Percentiles rank a stretch among this genome's conserved stretches.
These are phyloP conservation scores for Acanthamoeba castellanii DNA, from an alignment of 208 protist species.

Conservation along the genomic window DNA sequence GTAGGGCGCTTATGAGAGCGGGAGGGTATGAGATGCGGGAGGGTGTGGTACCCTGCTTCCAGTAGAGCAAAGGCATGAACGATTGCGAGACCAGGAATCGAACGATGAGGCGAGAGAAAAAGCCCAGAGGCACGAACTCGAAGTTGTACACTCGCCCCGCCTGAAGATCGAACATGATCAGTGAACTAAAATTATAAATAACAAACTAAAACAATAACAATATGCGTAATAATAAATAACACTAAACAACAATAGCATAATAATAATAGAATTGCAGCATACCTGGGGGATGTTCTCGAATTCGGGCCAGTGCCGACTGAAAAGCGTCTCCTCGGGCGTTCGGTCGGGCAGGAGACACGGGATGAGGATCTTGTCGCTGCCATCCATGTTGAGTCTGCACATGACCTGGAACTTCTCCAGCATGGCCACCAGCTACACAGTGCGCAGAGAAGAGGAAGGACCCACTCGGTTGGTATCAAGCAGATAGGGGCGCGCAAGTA, in stretches of 20 bases:
- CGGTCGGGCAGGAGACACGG: conserved; percentile 68
- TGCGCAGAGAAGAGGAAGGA: neutral
- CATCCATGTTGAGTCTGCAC: conserved; percentile 7
- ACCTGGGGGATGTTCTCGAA: conserved; percentile 68
- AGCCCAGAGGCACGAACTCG: conserved; percentile 75
- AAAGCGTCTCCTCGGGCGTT: neutral
- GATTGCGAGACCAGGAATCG: conserved; percentile 34
- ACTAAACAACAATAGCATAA: neutral
- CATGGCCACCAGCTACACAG: conserved; percentile 45
- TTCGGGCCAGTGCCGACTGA: conserved; percentile 42
- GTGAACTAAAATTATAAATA: neutral
- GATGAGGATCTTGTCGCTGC: conserved; percentile 27
- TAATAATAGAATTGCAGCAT: neutral
- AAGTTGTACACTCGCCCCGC: conserved; percentile 71
- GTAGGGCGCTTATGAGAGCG: neutral
- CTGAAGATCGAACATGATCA: neutral
- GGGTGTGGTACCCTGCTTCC: conserved; percentile 49
- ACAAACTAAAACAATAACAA: neutral
- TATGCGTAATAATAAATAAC: neutral
- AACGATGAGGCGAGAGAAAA: conserved; percentile 65
- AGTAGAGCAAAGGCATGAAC: conserved; percentile 64
- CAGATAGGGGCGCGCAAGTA: neutral
- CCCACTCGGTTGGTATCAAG: neutral
- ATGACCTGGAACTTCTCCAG: conserved; percentile 75
- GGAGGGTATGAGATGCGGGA: neutral